Conservation (phyloP, 2,329 filamentous ascomycete genomes). For the Purpureocillium lavendulum region DNA sequence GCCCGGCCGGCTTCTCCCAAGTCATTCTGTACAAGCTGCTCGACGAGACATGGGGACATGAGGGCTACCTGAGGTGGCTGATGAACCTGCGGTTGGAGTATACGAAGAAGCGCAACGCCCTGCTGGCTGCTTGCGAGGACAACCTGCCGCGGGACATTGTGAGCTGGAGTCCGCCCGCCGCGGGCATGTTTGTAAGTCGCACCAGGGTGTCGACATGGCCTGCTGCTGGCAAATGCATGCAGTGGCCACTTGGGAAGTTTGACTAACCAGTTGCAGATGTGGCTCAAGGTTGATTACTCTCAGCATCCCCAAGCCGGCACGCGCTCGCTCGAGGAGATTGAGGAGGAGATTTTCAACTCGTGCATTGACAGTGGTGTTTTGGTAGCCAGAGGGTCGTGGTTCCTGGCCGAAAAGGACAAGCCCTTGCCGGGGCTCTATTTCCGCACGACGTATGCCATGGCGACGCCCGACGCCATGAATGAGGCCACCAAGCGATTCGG, state of each 20-base stretch:
- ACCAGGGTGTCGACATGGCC: conserved; percentile 18
- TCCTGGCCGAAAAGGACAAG: conserved; percentile 63
- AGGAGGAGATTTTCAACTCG: conserved; percentile 77
- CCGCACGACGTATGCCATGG: conserved; percentile 81
- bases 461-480: conserved; percentile 60
- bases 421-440: conserved; percentile 67
- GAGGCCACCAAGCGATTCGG: conserved; percentile 71
- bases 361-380: conserved; percentile 72
- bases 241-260: no score
- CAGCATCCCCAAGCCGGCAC: conserved; percentile 52
- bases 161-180: conserved; percentile 69
- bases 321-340: conserved; percentile 56
- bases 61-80: conserved; percentile 83
- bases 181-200: conserved; percentile 83
- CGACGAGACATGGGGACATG: conserved; percentile 90
- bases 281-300: conserved; percentile 61
- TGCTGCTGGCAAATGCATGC: no score
- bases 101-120: conserved; percentile 65
- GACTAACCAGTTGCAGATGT: conserved; percentile 41
- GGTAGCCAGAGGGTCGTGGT: conserved; percentile 83
- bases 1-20: conserved; percentile 78
- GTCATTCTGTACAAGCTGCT: conserved; percentile 79
- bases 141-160: conserved; percentile 67
- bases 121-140: conserved; percentile 73
- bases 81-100: conserved; percentile 76